These are phyloP conservation scores for Ceraceosorus bombacis DNA, from an alignment of 1,284 basidiomycete genomes.

Conservation along the genomic window DNA sequence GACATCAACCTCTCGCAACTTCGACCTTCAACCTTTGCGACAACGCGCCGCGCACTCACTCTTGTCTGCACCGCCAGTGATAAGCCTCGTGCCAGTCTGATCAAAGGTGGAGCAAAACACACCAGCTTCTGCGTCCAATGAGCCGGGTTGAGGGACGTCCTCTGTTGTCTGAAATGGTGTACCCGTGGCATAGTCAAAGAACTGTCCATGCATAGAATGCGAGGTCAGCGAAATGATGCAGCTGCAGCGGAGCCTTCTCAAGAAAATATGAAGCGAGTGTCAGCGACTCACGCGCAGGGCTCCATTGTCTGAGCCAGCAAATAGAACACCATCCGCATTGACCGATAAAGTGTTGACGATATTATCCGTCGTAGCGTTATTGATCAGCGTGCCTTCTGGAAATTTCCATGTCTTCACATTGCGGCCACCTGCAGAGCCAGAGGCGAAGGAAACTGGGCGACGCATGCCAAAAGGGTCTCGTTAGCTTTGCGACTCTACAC, in stretches of 20 bases:
- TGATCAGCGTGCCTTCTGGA: slow-evolving; percentile 88
- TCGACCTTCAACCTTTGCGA: not conserved
- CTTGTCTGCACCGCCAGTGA: slow-evolving; percentile 96
- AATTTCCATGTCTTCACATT: slow-evolving; percentile 99
- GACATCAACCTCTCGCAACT: not conserved
- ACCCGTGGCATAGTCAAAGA: slow-evolving; percentile 76
- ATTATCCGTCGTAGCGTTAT: slow-evolving; percentile 89
- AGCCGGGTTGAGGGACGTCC: slow-evolving; percentile 91
- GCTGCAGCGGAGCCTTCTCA: no score
- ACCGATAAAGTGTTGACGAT: slow-evolving; percentile 94
- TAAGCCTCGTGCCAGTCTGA: slow-evolving; percentile 78
- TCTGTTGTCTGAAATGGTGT: slow-evolving; percentile 89
- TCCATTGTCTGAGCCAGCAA: slow-evolving; percentile 61
- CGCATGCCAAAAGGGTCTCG: not conserved
- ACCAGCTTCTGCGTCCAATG: slow-evolving; percentile 88
- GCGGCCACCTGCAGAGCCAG: slow-evolving; percentile 87
- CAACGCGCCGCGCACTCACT: slow-evolving; percentile 47
- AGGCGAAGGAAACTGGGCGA: slow-evolving; percentile 69
- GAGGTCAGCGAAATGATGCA: not conserved
- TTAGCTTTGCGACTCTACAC: not conserved
- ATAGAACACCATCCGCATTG: slow-evolving; percentile 91
- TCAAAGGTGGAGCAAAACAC: slow-evolving; percentile 89
- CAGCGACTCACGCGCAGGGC: slow-evolving; percentile 13
- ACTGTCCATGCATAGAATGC: slow-evolving; percentile 11
- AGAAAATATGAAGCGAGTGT: not conserved